Base-by-base conservation (phyloP, 2,329 filamentous ascomycete species). In the Trichophyton mentagrophytes region DNA sequence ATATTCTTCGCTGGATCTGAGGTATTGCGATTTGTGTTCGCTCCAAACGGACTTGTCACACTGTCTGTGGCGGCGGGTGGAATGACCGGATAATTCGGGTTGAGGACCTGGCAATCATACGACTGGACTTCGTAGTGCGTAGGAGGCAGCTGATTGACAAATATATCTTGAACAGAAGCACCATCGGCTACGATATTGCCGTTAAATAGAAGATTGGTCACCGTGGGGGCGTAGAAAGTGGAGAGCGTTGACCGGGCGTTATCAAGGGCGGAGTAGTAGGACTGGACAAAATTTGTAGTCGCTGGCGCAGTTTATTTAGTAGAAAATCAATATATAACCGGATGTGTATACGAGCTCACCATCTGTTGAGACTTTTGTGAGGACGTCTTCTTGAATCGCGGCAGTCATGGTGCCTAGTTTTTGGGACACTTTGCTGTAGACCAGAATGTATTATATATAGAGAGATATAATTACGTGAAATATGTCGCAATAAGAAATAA, bases 41-140 rank as follows among this genome's bases (percentile, higher is more conserved):
- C 40, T 33, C 56, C 49, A 11, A 55, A 69, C 65, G 66, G 69
- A 66, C 65, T 72, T 76, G 67, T 78, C 76, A 53, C 76, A 72
- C 47, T 74, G 30, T 40, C 44, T 3, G 46, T 22, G 6, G 73
- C 6, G 63, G 66, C 53, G 77, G 69, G 62, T 13, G 69, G 63
- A 67, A 73, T 79, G 2, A 80, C 78, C n/a, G 81, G 82, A 65
- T 84, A 88, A 61, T 82, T 80, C 9, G 82, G 80, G 74, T 92
- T 93, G 68, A 92, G 77, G 55, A 90, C 83, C 65, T 95, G 89
- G 61, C 84, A 85, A 73, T 95, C 88, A 67, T 86, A 84, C 13
- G 84, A 85, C 69, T 89, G 85, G 60, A 90, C 79, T 61, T 92
- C 88, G 74, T 89, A 93, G 66, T 79, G 85, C 74, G 75, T 76